A percentile compares a stretch with the other conserved stretches of the same genome.
Conservation (phyloP, 352 stramenopile genomes). For the Pythium insidiosum region DNA sequence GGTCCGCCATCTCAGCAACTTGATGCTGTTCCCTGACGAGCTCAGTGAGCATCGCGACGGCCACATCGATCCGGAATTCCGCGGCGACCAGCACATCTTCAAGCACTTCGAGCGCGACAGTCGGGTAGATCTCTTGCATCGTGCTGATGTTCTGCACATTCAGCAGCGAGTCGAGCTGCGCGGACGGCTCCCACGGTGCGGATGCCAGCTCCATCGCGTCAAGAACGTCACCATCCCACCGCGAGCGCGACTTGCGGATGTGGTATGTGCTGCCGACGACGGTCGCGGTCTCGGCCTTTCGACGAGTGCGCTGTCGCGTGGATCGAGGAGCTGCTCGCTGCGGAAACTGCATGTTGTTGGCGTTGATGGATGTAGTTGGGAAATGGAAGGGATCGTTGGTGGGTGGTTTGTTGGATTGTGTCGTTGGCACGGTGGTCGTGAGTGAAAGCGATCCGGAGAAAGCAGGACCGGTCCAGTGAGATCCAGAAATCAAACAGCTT, state of each 20-base stretch:
- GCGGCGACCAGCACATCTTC: conserved; percentile 54
- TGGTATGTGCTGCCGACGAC: too few species aligned
- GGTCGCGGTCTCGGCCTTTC: conserved; percentile 6
- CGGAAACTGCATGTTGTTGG: too few species aligned
- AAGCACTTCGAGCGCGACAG: conserved; percentile 30
- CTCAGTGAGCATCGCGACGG: conserved; percentile 51
- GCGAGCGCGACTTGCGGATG: too few species aligned
- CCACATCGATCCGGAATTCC: conserved; percentile 58
- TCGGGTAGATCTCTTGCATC: conserved; percentile 55
- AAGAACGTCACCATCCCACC: too few species aligned
- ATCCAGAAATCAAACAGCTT: background rate
- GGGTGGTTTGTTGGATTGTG: background rate
- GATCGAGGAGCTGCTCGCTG: too few species aligned
- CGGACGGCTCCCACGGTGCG: conserved; percentile 11
- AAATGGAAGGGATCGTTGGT: conserved; percentile 1
- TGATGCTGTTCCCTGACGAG: conserved; percentile 20
- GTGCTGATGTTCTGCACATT: conserved; percentile 35
- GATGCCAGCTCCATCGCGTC: conserved; percentile 13
- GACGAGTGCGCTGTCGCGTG: conserved; percentile 3
- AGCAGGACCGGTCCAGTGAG: too few species aligned
- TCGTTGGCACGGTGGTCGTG: too few species aligned
- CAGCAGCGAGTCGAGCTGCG: conserved; percentile 22
- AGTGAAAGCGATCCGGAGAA: too few species aligned
- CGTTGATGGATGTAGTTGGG: conserved; percentile 1
- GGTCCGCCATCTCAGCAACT: background rate